These are phyloP conservation scores for Populus hybrid DNA, from an alignment of 441 rosid species.

Conservation along the genomic window DNA sequence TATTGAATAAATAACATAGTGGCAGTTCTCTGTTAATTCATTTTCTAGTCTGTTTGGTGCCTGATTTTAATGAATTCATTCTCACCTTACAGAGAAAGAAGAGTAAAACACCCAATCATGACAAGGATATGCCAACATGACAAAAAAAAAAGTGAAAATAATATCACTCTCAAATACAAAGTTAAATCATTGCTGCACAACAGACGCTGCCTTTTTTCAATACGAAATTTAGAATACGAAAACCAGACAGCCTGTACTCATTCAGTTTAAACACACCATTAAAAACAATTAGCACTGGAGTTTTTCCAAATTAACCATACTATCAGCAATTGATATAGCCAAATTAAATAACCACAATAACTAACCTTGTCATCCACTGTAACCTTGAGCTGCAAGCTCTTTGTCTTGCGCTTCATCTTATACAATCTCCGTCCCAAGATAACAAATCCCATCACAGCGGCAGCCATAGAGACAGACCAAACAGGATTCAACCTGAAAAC, in stretches of 20 bases:
- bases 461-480: conserved; percentile 88
- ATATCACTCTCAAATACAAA: background rate
- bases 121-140: background rate
- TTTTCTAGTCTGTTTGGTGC: background rate
- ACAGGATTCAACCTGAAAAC: conserved; percentile 68
- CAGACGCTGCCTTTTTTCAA: background rate
- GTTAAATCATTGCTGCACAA: background rate
- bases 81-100: background rate
- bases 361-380: conserved; percentile 83
- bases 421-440: conserved; percentile 72
- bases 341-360: conserved; percentile 15
- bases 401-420: conserved; percentile 68
- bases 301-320: background rate
- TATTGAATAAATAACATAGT: background rate
- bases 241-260: background rate
- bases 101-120: background rate
- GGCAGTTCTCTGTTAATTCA: background rate
- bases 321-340: conserved; percentile 8
- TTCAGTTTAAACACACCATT: background rate
- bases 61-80: background rate
- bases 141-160: background rate
- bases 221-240: background rate
- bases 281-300: background rate
- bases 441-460: conserved; percentile 81
- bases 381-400: conserved; percentile 68